Base-by-base conservation (phyloP, 1,139 yeast species). In the Dujonia santamariae region DNA sequence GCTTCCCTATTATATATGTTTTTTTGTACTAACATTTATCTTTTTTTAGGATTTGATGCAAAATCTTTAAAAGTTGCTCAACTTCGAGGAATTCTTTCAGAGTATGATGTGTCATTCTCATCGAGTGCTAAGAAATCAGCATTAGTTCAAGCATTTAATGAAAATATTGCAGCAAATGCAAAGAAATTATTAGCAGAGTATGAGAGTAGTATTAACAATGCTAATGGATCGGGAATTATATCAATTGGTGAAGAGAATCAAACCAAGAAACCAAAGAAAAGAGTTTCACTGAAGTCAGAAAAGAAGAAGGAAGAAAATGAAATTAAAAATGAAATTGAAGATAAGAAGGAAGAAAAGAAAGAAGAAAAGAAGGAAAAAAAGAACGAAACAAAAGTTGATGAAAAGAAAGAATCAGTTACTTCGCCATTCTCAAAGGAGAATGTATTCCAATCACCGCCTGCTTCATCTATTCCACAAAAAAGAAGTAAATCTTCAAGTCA, bases 101-200 rank as follows among this genome's bases (percentile, higher is more conserved):
- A 73, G 36, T 72, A 85, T 51, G 64, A 70, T n/a, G 65, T 86
- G 16, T 57, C 59, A 7, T 79, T 67, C 49, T 71, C 81, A 1
- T 66, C 84, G 4, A 68, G 74, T 34, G 78, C 85, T 7, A 82
- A 78, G 50, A 87, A 87, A 54, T 57, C 72, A 4, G 76, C 73
- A 7, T 63, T 85, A 38, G 57, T 85, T 7, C 63, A 61, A 13
- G 51, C 82, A 4, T 85, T 80, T 52, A 58, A 67, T 13, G 51
- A 59, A 3, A 53, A 75, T n/a, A 62, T 85, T 30, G 51, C 54
- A 9, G 68, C 76, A 1, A 56, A 61, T 9, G 60, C 75, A 2
- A 47, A 50, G 0, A 42, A 50, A 27, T 49, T 73, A 26, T 51
- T 70, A 32, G 46, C 27, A 4, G 11, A 43, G 9, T 44, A 43